Evolutionary conservation across 2,329 filamentous ascomycete species (phyloP), one percentile per base, ranked within the genome.

Genomic region (Achaetomium macrosporum): DNA sequence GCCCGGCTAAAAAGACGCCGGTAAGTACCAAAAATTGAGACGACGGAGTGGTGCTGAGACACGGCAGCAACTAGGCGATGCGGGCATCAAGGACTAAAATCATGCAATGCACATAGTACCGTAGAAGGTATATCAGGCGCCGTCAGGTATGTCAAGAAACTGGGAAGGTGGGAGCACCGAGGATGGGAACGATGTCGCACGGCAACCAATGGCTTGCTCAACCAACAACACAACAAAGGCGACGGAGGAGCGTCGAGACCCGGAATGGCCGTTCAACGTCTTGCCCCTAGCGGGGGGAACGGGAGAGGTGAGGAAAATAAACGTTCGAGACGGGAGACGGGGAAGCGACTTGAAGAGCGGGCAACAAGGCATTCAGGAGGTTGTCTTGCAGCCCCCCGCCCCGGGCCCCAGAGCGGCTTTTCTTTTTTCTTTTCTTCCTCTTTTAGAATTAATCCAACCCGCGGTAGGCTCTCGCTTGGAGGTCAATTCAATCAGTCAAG

Each of bases 401-500:
- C 30, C 29, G 9, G 15, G 30, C 42, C 40, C 29, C 17, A 30
- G 10, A 41, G 46, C 51, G 46, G n/a, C 5, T 42, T 30, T 50
- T 20, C 43, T 42, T 29, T 48, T 40, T 50, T 35, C 35, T 40
- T 43, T 43, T 43, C 30, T 43, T 42, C 41, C 43, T 15, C n/a
- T 50, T 42, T 25, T 13, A 33, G 45, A 53, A 40, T 48, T 40
- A 40, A 20, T 25, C 42, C 33, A 30, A 47, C 29, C 48, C 48
- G 53, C 53, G 48, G 35, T 42, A 51, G 35, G 53, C 42, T 46
- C 15, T 46, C 46, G 36, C 46, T 50, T 46, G 8, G 37, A 46
- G 47, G 51, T 54, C 51, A 42, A n/a, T n/a, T n/a, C n/a, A 50
- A 42, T 47, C 51, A 47, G 37, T 33, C 46, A 55, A 52, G 50